phyloP scores from a whole-genome alignment of 257 asterid genomes.

The Linaria vulgaris region DNA sequence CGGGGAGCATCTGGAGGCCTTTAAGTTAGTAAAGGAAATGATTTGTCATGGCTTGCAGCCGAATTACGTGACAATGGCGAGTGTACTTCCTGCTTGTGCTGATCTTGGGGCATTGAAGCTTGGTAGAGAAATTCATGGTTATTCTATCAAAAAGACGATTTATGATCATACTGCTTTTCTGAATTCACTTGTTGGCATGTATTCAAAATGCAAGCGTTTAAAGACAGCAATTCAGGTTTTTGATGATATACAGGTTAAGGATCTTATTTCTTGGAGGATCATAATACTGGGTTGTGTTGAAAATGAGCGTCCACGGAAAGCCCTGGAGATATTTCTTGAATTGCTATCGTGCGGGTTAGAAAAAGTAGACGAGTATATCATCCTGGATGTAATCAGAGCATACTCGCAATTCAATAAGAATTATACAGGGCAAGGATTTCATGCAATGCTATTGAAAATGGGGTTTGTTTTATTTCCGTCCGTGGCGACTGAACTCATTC shows the following conservation, averaged over 20 bases:
- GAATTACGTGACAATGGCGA: slow-evolving; percentile 57
- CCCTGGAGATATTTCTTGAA: slow-evolving; percentile 45
- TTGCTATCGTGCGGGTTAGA: slow-evolving; percentile 43
- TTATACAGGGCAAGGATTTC: slow-evolving; percentile 45
- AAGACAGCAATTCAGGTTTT: slow-evolving; percentile 49
- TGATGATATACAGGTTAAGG: slow-evolving; percentile 46
- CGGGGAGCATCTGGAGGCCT: slow-evolving; percentile 47
- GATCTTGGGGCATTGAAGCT: slow-evolving; percentile 41
- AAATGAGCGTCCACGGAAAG: slow-evolving; percentile 40
- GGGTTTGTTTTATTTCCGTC: slow-evolving; percentile 46
- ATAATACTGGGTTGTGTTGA: slow-evolving; percentile 50
- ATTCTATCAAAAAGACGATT: slow-evolving; percentile 44
- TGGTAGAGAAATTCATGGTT: slow-evolving; percentile 76
- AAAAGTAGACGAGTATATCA: slow-evolving; percentile 45
- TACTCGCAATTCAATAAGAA: slow-evolving; percentile 41
- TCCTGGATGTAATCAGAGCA: slow-evolving; percentile 50
- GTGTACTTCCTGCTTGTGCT: slow-evolving; percentile 68
- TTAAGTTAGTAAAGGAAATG: slow-evolving; percentile 55
- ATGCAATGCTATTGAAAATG: slow-evolving; percentile 48
- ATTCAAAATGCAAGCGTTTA: slow-evolving; percentile 58
- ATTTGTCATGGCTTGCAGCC: slow-evolving; percentile 43
- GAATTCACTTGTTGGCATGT: slow-evolving; percentile 65
- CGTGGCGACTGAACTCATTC: slow-evolving; percentile 64
- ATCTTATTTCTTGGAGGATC: slow-evolving; percentile 80
- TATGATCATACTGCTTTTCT: slow-evolving; percentile 34